Percentiles rank a stretch among this genome's conserved stretches.
These are phyloP conservation scores for Mycosphaerella sp. DNA, from an alignment of 2,329 filamentous ascomycete genomes.

Conservation along the genomic window DNA sequence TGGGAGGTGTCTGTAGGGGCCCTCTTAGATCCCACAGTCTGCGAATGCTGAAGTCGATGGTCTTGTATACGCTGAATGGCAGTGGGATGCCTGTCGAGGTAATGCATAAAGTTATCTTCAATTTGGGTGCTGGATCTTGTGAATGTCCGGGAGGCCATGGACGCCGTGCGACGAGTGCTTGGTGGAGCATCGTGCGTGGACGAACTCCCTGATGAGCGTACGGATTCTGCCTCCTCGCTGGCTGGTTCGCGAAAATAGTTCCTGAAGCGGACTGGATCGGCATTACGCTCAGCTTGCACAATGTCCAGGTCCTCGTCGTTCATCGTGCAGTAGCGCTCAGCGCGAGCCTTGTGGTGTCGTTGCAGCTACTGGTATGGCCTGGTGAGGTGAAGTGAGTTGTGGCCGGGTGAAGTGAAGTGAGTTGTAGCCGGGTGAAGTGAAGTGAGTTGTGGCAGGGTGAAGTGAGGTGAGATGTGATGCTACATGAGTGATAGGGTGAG, in stretches of 20 bases:
- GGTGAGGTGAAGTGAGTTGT: too few species aligned
- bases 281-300: slow-evolving; percentile 50
- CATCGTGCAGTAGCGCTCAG: slow-evolving; percentile 29
- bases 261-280: slow-evolving; percentile 40
- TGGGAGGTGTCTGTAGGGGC: slow-evolving; percentile 33
- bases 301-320: slow-evolving; percentile 53
- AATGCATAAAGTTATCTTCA: slow-evolving; percentile 42
- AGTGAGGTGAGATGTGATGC: too few species aligned
- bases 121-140: slow-evolving; percentile 22
- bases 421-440: too few species aligned
- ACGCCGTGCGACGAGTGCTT: background rate
- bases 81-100: slow-evolving; percentile 62
- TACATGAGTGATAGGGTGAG: too few species aligned
- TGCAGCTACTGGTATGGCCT: too few species aligned
- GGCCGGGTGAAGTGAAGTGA: too few species aligned
- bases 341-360: too few species aligned
- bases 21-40: slow-evolving; percentile 56
- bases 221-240: slow-evolving; percentile 40
- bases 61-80: slow-evolving; percentile 61
- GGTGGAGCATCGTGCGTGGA: slow-evolving; percentile 26
- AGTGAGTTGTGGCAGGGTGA: too few species aligned
- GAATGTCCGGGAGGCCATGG: slow-evolving; percentile 3
- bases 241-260: slow-evolving; percentile 6
- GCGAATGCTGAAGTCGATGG: slow-evolving; percentile 60
- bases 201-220: slow-evolving; percentile 28